Base-by-base conservation (phyloP, 768 basidiomycete genomes). In the Tricholoma matsutake region DNA sequence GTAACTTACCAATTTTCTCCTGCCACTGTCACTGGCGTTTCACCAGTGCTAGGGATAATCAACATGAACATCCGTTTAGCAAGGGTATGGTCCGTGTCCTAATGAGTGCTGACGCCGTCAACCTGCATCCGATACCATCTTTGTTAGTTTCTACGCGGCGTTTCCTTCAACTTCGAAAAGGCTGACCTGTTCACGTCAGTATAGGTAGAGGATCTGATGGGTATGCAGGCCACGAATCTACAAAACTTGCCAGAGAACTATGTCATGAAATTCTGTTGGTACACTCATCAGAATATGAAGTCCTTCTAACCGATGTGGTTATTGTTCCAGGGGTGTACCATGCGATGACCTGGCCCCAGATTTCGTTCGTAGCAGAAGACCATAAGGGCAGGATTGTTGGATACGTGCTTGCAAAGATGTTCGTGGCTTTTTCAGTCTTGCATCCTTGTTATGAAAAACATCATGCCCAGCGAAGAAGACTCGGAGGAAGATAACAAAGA, bases 351-450 rank as follows among this genome's bases (percentile, higher is more conserved):
- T 98, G 95, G 95, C 94, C 95, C 0, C 88, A 93, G 62, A 82
- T 97, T 18, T 96, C 93, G 7, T 96, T 91, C 67, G 94, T 98
- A 6, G 95, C 95, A 0, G 94, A 94, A 68, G 94, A 96, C 65
- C 82, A 86, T 67, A 88, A 91, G 68, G 94, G 94, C 1, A 81
- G 91, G 59, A 88, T 98, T 58, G 93, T 98, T 1, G 95, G 95
- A 31, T 98, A 98, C 72, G 95, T 96, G 35, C 77, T 98, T n/a
- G 94, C 92, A 2, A 96, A 96, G 74, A 96, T 97, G 95, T 96
- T 63, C 51, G 84, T 76, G 1, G 8, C 2, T 56, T 20, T 2
- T 60, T 57, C 20, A 20, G 4, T 58, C 9, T 49, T 28, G 34
- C 1, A 25, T 29, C n/a, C 20, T 58, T 31, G 18, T 20, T 62